Evolutionary conservation across 2,329 filamentous ascomycete genomes (phyloP).

Genomic region (Scytalidium sp.): DNA sequence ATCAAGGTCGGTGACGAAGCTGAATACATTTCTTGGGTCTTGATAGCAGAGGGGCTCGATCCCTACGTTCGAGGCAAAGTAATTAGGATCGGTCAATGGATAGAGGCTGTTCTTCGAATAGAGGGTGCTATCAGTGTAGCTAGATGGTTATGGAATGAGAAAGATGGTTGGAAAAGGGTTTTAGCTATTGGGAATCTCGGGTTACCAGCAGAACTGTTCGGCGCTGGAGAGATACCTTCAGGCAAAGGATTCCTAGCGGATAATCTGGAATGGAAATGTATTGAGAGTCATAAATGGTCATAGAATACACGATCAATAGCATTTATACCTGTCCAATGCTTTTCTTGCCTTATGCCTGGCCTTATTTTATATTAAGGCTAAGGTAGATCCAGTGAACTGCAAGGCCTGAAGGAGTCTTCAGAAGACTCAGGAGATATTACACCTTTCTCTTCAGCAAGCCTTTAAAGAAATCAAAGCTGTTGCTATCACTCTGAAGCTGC

Average conservation of each 20-base stretch:
- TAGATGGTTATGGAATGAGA: slow-evolving; percentile 15
- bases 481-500: slow-evolving; percentile 91
- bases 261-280: neutral
- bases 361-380: too few relatives aligned
- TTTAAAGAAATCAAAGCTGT: slow-evolving; percentile 97
- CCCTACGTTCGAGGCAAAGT: slow-evolving; percentile 12
- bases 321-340: too few relatives aligned
- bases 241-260: neutral
- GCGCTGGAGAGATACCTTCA: neutral
- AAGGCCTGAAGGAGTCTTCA: too few relatives aligned
- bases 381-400: too few relatives aligned
- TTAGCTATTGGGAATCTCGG: slow-evolving; percentile 5
- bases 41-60: slow-evolving; percentile 8
- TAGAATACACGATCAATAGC: too few relatives aligned
- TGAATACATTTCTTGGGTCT: slow-evolving; percentile 15
- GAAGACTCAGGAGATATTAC: slow-evolving; percentile 6
- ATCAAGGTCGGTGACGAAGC: slow-evolving; percentile 1
- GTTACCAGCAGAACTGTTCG: neutral
- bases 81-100: slow-evolving; percentile 15
- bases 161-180: slow-evolving; percentile 8
- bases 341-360: too few relatives aligned
- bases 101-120: slow-evolving; percentile 17
- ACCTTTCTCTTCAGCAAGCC: slow-evolving; percentile 78
- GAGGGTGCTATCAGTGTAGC: slow-evolving; percentile 11
- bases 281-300: neutral